A percentile compares a stretch with the other conserved stretches of the same genome.
Conservation (phyloP, 169 alveolate species). For the Eimeria necatrix region DNA sequence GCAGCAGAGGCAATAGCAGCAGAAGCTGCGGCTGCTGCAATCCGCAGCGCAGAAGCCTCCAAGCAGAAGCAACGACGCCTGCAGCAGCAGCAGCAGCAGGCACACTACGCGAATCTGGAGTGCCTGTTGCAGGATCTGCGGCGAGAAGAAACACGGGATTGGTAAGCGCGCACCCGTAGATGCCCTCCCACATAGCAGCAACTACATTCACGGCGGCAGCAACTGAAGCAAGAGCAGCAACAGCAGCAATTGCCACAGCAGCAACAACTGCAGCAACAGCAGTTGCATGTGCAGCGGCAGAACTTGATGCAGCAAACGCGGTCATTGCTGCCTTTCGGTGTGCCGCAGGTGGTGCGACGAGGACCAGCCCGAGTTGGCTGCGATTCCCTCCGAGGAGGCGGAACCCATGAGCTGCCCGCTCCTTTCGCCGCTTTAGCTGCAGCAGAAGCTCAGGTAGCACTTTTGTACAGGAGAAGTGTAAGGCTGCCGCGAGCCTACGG, state of each 20-base stretch:
- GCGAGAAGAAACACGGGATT: background rate
- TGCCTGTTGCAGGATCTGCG: conserved; percentile 24
- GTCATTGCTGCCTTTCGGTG: background rate
- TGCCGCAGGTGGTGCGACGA: conserved; percentile 7
- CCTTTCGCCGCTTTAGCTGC: background rate
- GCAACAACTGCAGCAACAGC: background rate
- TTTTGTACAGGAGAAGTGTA: too few species aligned
- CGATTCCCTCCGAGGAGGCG: conserved; percentile 11
- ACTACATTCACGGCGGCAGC: background rate
- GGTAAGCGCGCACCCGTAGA: background rate
- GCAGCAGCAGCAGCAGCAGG: background rate
- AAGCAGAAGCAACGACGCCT: background rate
- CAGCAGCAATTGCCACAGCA: background rate
- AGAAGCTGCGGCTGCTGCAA: conserved; percentile 19
- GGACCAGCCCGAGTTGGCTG: conserved; percentile 27
- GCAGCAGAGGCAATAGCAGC: conserved; percentile 24
- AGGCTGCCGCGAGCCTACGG: too few species aligned
- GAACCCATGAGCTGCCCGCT: background rate
- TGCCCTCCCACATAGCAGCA: background rate
- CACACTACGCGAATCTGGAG: background rate
- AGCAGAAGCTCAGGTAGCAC: too few species aligned
- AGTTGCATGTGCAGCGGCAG: background rate
- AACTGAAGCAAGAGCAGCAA: background rate
- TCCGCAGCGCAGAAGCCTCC: conserved; percentile 33
- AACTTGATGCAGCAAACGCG: background rate